These are phyloP conservation scores for Huntiella savannae DNA, from an alignment of 2,329 filamentous ascomycete genomes.

Conservation along the genomic window DNA sequence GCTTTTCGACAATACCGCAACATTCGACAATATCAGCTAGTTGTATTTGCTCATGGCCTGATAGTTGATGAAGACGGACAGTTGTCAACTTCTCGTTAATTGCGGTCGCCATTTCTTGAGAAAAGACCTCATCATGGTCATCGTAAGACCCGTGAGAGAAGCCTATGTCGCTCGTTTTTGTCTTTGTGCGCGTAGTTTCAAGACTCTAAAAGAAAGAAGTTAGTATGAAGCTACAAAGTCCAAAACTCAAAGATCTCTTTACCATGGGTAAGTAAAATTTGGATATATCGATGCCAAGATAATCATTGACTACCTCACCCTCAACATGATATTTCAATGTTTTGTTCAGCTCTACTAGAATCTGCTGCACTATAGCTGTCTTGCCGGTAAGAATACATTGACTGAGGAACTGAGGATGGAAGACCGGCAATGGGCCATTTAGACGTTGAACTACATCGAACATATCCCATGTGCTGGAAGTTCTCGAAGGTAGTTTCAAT, in stretches of 20 bases:
- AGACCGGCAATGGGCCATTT: conserved; percentile 74
- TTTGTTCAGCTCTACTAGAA: conserved; percentile 53
- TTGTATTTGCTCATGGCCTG: conserved; percentile 71
- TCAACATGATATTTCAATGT: conserved; percentile 68
- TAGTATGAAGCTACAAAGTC: background rate
- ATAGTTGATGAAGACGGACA: conserved; percentile 59
- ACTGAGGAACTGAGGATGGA: conserved; percentile 78
- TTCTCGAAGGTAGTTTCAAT: conserved; percentile 26
- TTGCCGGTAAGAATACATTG: conserved; percentile 77
- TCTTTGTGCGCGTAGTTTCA: background rate
- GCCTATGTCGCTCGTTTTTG: conserved; percentile 1
- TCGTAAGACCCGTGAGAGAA: background rate
- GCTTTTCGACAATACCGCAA: conserved; percentile 63
- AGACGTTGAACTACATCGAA: conserved; percentile 68
- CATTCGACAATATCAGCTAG: conserved; percentile 73
- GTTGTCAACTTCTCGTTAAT: conserved; percentile 63
- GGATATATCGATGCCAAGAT: conserved; percentile 46
- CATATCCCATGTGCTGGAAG: conserved; percentile 38
- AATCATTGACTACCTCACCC: conserved; percentile 62
- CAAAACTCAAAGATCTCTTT: background rate
- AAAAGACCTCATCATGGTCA: conserved; percentile 36
- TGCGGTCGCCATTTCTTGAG: conserved; percentile 47
- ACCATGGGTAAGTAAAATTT: conserved; percentile 30
- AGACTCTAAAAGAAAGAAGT: conserved; percentile 13
- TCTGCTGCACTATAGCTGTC: conserved; percentile 45